Evolutionary conservation across 140 eudicot genomes (phyloP), one percentile per base, ranked within the genome.

Genomic region (Flaveria floridana): DNA sequence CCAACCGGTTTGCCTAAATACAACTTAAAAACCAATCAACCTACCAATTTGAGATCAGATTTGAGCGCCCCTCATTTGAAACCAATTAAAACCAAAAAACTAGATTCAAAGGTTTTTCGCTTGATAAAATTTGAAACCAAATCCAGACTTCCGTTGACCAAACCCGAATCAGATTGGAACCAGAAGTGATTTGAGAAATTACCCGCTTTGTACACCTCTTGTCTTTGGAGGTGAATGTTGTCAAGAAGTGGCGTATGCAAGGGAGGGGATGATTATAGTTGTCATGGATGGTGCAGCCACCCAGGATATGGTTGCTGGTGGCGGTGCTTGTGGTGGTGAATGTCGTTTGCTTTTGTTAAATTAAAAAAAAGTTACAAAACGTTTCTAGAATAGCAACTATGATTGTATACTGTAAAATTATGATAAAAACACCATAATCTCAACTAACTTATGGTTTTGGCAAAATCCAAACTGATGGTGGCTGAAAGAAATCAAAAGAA

Each of bases 401-500:
- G 50, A n/a, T n/a, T 34, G 70, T 37, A 65, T 30, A 6, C 16
- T 30, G 16, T 65, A 65, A 34, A 34, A 37, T 65, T 65, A 34
- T 16, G 37, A 34, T 8, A 65, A 34, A n/a, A 65, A 65, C 70
- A 34, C 25, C 70, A 65, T 37, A 65, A 65, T 37, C 70, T 65
- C 50, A 65, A 65, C 50, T 65, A 65, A 65, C 15, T 65, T 65
- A 65, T 65, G 50, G 70, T 65, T 65, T 65, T 66, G 47, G 51
- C 62, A 76, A 37, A 28, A 76, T 13, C 66, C 65, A 23, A 25
- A 57, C n/a, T 57, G 25, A 30, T 34, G 57, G 74, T 51, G 9
- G 57, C 46, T 57, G 34, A 67, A 55, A 76, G 67, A 77, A 57
- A 55, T 26, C 70, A 77, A 68, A 57, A 70, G 62, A 55, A 42